Base-by-base conservation (phyloP, 371 early-diverging fungal genomes). In the Rhizopus arrhizus region DNA sequence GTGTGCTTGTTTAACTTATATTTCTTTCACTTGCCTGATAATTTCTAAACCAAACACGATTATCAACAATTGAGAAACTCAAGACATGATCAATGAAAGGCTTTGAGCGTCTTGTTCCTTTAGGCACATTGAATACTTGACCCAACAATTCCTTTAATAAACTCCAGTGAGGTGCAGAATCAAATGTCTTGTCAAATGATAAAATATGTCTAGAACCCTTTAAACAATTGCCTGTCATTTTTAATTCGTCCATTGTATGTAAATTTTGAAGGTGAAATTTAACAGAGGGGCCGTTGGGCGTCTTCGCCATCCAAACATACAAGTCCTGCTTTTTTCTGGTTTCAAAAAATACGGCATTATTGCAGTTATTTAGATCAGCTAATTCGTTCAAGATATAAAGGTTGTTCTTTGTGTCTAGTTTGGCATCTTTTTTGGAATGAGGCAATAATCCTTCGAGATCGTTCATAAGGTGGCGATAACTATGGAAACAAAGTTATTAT, bases 181-280 rank as follows among this genome's bases (percentile, higher is more conserved):
- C 98, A 77, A 98, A 97, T 62, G 74, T 86, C 66, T 88, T 78
- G 71, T 97, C 97, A 70, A 98, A 98, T 6, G 94, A 92, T 28
- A 98, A 80, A 42, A 98, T 85, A 15, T 94, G 96, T 53, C 99
- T 90, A 22, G 96, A 95, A 7, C 97, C 97, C 75, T 97, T 96
- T 46, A 98, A 78, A 75, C 95, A 95, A 82, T 98, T 98, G 65
- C 99, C 99, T 0, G 94, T 95, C 91, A 97, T 89, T 66, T 93
- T 91, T 42, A 98, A 84, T 74, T 98, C 99, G 66, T 96, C 95
- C 95, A 97, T 94, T 13, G 99, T 98, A 72, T 98, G 99, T 53
- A 98, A 86, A 71, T 95, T 95, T 72, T 93, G 93, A 62, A 97
- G 94, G 51, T 91, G 91, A 74, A 98, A 96, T 77, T 95, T 96